phyloP scores from a whole-genome alignment of 192 early-diverging fungal species.

The Phycomyces nitens region DNA sequence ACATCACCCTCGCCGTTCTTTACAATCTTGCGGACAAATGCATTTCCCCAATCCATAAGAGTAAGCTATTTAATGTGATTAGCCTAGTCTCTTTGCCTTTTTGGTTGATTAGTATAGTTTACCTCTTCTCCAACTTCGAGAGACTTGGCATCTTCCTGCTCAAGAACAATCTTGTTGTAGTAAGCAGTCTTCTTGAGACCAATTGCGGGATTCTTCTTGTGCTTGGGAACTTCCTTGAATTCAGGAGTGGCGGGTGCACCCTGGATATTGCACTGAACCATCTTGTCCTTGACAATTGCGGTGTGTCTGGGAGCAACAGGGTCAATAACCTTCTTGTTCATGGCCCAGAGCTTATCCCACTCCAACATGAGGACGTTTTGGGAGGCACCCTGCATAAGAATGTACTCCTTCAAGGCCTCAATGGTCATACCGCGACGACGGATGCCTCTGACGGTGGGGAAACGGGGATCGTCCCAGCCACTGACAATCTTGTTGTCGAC shows the following conservation, averaged over 20 bases:
- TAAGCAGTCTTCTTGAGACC: slow-evolving; percentile 85
- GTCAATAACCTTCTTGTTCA: slow-evolving; percentile 96
- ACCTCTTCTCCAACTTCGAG: slow-evolving; percentile 86
- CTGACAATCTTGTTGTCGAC: slow-evolving; percentile 81
- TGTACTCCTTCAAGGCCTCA: slow-evolving; percentile 93
- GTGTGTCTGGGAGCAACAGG: slow-evolving; percentile 91
- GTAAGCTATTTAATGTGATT: no score
- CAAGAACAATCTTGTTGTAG: slow-evolving; percentile 74
- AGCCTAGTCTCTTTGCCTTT: no score
- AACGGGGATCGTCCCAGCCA: slow-evolving; percentile 88
- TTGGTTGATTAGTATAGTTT: no score
- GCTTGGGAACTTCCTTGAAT: slow-evolving; percentile 70
- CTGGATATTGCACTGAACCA: slow-evolving; percentile 67
- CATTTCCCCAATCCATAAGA: slow-evolving; percentile 99
- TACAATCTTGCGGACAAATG: slow-evolving; percentile 75
- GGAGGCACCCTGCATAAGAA: slow-evolving; percentile 96
- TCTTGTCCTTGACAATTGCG: slow-evolving; percentile 63
- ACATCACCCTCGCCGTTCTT: slow-evolving; percentile 58
- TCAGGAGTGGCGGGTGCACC: slow-evolving; percentile 51
- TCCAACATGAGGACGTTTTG: slow-evolving; percentile 90
- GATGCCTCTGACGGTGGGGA: slow-evolving; percentile 90
- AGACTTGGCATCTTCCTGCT: slow-evolving; percentile 81
- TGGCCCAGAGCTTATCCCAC: slow-evolving; percentile 99
- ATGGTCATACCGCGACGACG: slow-evolving; percentile 96
- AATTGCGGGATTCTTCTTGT: slow-evolving; percentile 96